Conservation (phyloP, 331 rosid species). For the Saraca asoca region DNA sequence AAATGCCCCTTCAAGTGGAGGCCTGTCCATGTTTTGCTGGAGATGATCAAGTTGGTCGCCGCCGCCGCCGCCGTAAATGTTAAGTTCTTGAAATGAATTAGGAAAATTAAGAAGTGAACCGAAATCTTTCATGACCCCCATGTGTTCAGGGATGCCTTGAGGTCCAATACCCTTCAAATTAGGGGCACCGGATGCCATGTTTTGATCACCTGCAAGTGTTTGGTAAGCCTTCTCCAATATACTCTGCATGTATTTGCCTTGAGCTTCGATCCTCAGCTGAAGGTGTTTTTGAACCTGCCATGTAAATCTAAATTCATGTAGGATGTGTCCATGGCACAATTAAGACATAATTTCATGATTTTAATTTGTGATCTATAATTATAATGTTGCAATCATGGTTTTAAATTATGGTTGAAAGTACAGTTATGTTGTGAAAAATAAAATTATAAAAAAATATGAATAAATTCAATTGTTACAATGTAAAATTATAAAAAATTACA, state of each 20-base stretch:
- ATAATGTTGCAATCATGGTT: too few relatives aligned
- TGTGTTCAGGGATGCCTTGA: conserved; percentile 50
- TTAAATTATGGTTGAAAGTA: too few relatives aligned
- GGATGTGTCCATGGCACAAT: conserved; percentile 9
- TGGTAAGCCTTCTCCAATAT: conserved; percentile 96
- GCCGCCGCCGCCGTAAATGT: conserved; percentile 74
- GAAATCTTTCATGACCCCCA: conserved; percentile 69
- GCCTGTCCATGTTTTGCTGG: conserved; percentile 62
- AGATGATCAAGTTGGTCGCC: conserved; percentile 74
- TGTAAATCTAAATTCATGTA: conserved; percentile 34
- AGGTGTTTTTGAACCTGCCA: conserved; percentile 91
- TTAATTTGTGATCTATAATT: too few relatives aligned
- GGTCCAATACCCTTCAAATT: conserved; percentile 61
- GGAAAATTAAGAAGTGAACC: conserved; percentile 70
- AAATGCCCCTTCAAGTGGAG: conserved; percentile 57
- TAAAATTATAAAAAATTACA: too few relatives aligned
- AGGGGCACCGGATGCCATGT: conserved; percentile 62
- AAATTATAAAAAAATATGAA: too few relatives aligned
- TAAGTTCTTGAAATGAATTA: conserved; percentile 78
- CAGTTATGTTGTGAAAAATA: too few relatives aligned
- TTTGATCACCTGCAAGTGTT: conserved; percentile 90
- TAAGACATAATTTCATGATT: background rate
- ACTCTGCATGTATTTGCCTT: conserved; percentile 99
- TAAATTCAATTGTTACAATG: too few relatives aligned
- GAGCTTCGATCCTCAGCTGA: conserved; percentile 98